A percentile compares a stretch with the other conserved stretches of the same genome.
These are phyloP conservation scores for Talaromyces amestolkiae DNA, from an alignment of 2,329 filamentous ascomycete species.

Conservation along the genomic window DNA sequence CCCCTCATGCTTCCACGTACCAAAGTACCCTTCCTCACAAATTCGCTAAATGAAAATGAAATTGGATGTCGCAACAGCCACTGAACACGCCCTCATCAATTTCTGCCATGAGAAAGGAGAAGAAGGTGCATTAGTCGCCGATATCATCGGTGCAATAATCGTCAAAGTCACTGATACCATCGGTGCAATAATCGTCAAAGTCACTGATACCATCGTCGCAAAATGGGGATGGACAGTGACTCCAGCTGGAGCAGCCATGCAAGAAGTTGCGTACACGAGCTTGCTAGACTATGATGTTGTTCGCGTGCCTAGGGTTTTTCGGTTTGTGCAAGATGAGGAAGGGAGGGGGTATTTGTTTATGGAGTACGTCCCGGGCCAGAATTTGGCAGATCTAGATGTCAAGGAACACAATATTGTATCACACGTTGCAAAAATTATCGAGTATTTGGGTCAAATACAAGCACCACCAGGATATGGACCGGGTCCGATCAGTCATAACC, in stretches of 20 bases:
- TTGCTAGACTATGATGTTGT: conserved; percentile 22
- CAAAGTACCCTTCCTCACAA: background rate
- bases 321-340: conserved; percentile 22
- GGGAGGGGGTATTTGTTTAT: conserved; percentile 27
- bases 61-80: background rate
- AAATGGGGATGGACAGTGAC: conserved; percentile 20
- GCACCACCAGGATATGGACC: conserved; percentile 16
- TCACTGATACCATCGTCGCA: conserved; percentile 19
- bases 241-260: conserved; percentile 13
- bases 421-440: conserved; percentile 22
- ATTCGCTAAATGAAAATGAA: background rate
- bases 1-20: background rate
- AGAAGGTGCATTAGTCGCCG: conserved; percentile 1
- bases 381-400: conserved; percentile 20
- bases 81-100: background rate
- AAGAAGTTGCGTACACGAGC: conserved; percentile 23
- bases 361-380: conserved; percentile 25
- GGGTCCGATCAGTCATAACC: conserved; percentile 22
- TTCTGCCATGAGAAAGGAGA: conserved; percentile 10
- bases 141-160: background rate
- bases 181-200: conserved; percentile 8
- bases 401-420: conserved; percentile 17
- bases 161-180: conserved; percentile 21
- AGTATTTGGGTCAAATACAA: conserved; percentile 20
- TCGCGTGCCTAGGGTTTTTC: conserved; percentile 24